phyloP scores from a whole-genome alignment of 2,329 filamentous ascomycete genomes.

The Beauveria caledonica region DNA sequence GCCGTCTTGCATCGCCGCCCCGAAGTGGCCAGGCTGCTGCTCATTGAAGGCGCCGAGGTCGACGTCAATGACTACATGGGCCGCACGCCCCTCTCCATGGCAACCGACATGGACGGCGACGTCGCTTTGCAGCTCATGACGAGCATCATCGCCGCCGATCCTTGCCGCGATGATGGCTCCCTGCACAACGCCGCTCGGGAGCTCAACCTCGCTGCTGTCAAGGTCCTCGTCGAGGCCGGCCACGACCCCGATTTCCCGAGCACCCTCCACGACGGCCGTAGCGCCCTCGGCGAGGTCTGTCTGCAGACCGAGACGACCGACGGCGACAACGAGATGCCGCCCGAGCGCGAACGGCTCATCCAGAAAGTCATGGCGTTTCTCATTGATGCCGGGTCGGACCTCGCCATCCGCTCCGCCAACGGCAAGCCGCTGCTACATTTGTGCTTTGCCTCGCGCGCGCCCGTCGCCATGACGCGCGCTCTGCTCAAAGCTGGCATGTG shows the following conservation, averaged over 20 bases:
- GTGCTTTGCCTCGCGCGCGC: slow-evolving; percentile 49
- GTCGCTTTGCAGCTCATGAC: slow-evolving; percentile 45
- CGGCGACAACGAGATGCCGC: slow-evolving; percentile 33
- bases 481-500: slow-evolving; percentile 57
- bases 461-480: slow-evolving; percentile 46
- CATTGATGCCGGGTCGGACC: slow-evolving; percentile 47
- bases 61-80: slow-evolving; percentile 49
- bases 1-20: slow-evolving; percentile 47
- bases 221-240: slow-evolving; percentile 47
- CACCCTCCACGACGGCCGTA: slow-evolving; percentile 52
- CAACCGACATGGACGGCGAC: slow-evolving; percentile 46
- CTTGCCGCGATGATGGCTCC: slow-evolving; percentile 55
- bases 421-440: slow-evolving; percentile 53
- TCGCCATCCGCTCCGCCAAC: slow-evolving; percentile 43
- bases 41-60: slow-evolving; percentile 51
- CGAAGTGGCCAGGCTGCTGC: slow-evolving; percentile 49
- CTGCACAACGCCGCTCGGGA: slow-evolving; percentile 56
- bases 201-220: slow-evolving; percentile 48
- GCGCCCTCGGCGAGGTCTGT: slow-evolving; percentile 56
- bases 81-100: slow-evolving; percentile 52
- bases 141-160: slow-evolving; percentile 45
- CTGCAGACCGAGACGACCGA: slow-evolving; percentile 40
- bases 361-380: slow-evolving; percentile 49
- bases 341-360: slow-evolving; percentile 43
- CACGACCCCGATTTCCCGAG: slow-evolving; percentile 60